Evolutionary conservation across 768 basidiomycete genomes (phyloP).

Genomic region (Udeniomyces megalosporus): DNA sequence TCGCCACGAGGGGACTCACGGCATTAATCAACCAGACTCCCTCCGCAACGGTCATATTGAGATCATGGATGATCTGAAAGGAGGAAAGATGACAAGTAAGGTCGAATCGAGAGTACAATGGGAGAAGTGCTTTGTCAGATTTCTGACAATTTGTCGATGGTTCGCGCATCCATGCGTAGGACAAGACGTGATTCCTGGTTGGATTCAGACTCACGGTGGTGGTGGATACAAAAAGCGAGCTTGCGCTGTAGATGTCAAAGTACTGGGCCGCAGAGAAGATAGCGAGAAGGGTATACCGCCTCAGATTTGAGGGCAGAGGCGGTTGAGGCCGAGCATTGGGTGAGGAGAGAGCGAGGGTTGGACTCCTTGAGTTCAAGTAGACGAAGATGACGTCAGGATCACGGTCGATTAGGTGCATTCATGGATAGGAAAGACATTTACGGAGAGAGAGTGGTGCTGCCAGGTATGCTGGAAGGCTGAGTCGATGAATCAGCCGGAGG

Average conservation of each 20-base stretch:
- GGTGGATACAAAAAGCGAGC: not conserved
- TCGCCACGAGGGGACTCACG: conserved; percentile 19
- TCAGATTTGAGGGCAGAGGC: not conserved
- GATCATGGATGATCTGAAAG: not conserved
- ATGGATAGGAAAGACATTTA: too few species aligned
- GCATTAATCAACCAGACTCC: conserved; percentile 13
- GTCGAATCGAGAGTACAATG: not conserved
- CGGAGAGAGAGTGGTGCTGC: too few species aligned
- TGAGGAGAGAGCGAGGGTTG: too few species aligned
- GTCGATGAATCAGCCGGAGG: too few species aligned
- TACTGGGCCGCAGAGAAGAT: not conserved
- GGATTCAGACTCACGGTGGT: not conserved
- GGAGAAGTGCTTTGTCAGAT: too few species aligned
- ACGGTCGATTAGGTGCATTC: too few species aligned
- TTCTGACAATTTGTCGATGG: too few species aligned
- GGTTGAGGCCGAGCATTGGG: too few species aligned
- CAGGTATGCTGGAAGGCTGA: too few species aligned
- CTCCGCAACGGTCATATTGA: not conserved
- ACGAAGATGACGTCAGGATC: too few species aligned
- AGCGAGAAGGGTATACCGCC: not conserved
- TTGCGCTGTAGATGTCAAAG: not conserved
- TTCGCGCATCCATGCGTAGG: not conserved
- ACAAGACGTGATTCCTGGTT: not conserved
- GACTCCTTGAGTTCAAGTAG: too few species aligned
- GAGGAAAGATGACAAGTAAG: too few species aligned